These are phyloP conservation scores for Neoarthrinium moseri DNA, from an alignment of 2,329 filamentous ascomycete genomes.

Conservation along the genomic window DNA sequence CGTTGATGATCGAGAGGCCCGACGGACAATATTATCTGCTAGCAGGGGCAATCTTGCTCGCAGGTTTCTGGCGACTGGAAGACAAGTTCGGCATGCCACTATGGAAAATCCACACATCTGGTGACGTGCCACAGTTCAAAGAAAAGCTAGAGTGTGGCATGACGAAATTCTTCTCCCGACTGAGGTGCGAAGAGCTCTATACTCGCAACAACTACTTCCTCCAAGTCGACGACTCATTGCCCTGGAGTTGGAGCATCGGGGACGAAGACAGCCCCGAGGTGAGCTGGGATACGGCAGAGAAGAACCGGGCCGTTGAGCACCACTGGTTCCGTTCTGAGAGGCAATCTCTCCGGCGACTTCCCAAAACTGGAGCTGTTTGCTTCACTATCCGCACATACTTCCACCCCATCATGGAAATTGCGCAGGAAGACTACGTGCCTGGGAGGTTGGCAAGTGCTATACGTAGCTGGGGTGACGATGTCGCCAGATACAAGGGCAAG, in stretches of 20 bases:
- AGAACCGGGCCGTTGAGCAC: conserved; percentile 68
- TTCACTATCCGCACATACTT: conserved; percentile 85
- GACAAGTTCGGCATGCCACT: conserved; percentile 82
- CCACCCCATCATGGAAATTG: conserved; percentile 66
- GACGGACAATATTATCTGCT: conserved; percentile 82
- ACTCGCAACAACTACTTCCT: conserved; percentile 82
- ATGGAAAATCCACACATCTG: conserved; percentile 76
- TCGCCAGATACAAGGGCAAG: conserved; percentile 74
- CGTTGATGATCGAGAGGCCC: conserved; percentile 74
- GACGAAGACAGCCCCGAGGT: conserved; percentile 62
- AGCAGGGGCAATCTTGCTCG: conserved; percentile 71
- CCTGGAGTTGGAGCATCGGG: conserved; percentile 78
- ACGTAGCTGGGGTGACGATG: conserved; percentile 78
- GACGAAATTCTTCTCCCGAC: conserved; percentile 65
- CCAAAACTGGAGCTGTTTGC: conserved; percentile 55
- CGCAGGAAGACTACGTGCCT: conserved; percentile 71
- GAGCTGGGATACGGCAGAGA: conserved; percentile 75
- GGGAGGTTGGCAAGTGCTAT: conserved; percentile 75
- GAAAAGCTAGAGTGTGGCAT: conserved; percentile 34
- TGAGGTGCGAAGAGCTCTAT: conserved; percentile 65
- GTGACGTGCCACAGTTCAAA: conserved; percentile 54
- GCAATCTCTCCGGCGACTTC: conserved; percentile 65
- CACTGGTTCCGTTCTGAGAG: conserved; percentile 78
- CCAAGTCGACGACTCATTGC: conserved; percentile 75
- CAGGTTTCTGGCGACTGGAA: conserved; percentile 79